Percentiles rank a stretch among this genome's conserved stretches.
These are phyloP conservation scores for Lipomyces kockii DNA, from an alignment of 805 yeast genomes.

Conservation along the genomic window DNA sequence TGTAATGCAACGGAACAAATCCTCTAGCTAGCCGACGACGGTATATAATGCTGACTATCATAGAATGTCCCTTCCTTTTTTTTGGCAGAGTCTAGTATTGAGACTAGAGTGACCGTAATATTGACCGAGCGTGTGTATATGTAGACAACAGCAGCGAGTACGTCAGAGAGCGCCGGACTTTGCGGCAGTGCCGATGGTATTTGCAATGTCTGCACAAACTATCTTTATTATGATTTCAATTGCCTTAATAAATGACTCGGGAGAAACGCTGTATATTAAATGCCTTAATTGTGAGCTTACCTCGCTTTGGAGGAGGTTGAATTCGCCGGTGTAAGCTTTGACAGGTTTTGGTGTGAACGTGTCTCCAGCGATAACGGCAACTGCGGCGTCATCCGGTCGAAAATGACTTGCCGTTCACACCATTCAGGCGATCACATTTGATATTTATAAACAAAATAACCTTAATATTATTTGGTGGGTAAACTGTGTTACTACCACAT, in stretches of 20 bases:
- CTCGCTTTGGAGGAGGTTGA: not conserved
- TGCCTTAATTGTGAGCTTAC: not conserved
- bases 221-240: not conserved
- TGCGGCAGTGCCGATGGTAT: not conserved
- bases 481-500: too few species aligned
- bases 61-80: not conserved
- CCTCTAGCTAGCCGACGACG: not conserved
- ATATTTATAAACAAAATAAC: too few species aligned
- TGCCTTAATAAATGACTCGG: not conserved
- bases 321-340: not conserved
- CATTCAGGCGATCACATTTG: too few species aligned
- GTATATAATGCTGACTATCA: slow-evolving; percentile 3
- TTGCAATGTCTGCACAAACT: not conserved
- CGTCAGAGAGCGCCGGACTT: not conserved
- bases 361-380: too few species aligned
- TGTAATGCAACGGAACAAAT: not conserved
- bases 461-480: too few species aligned
- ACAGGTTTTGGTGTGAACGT: not conserved
- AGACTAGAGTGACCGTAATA: not conserved
- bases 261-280: not conserved
- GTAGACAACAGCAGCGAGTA: too few species aligned
- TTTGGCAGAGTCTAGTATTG: not conserved
- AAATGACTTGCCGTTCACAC: too few species aligned
- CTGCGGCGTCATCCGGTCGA: too few species aligned
- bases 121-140: not conserved